A percentile compares a stretch with the other conserved stretches of the same genome.
These are phyloP conservation scores for Ramalina intermedia DNA, from an alignment of 495 filamentous ascomycete genomes.

Conservation along the genomic window DNA sequence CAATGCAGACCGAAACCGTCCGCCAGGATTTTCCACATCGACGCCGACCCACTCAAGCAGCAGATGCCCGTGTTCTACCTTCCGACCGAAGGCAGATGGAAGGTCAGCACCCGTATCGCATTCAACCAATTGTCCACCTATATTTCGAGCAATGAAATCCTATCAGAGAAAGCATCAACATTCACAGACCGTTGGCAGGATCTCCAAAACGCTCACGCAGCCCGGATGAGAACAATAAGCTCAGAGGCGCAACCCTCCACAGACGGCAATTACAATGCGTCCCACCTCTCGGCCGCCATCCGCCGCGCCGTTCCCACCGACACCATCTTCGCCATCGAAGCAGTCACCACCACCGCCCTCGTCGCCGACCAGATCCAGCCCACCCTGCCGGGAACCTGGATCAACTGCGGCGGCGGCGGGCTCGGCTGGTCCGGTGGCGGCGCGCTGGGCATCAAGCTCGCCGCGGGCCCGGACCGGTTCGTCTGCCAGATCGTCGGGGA, in stretches of 20 bases:
- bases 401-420: conserved; percentile 90
- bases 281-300: conserved; percentile 53
- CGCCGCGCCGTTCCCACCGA: conserved; percentile 52
- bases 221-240: conserved; percentile 44
- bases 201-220: conserved; percentile 43
- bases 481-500: conserved; percentile 90
- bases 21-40: conserved; percentile 66
- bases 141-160: conserved; percentile 33
- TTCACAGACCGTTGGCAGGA: conserved; percentile 33
- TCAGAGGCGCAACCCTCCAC: conserved; percentile 36
- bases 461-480: conserved; percentile 54
- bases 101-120: conserved; percentile 55
- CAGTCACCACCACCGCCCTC: conserved; percentile 67
- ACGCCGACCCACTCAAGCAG: conserved; percentile 76
- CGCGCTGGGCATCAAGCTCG: conserved; percentile 77
- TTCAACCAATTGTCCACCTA: conserved; percentile 58
- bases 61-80: conserved; percentile 80
- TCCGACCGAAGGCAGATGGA: conserved; percentile 55
- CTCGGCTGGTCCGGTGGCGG: conserved; percentile 93
- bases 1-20: conserved; percentile 36
- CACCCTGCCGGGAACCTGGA: conserved; percentile 64
- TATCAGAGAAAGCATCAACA: conserved; percentile 30
- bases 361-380: conserved; percentile 74
- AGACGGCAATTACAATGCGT: conserved; percentile 51
- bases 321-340: conserved; percentile 76